Evolutionary conservation across 805 yeast genomes (phyloP).

Genomic region (Starmerella powellii): DNA sequence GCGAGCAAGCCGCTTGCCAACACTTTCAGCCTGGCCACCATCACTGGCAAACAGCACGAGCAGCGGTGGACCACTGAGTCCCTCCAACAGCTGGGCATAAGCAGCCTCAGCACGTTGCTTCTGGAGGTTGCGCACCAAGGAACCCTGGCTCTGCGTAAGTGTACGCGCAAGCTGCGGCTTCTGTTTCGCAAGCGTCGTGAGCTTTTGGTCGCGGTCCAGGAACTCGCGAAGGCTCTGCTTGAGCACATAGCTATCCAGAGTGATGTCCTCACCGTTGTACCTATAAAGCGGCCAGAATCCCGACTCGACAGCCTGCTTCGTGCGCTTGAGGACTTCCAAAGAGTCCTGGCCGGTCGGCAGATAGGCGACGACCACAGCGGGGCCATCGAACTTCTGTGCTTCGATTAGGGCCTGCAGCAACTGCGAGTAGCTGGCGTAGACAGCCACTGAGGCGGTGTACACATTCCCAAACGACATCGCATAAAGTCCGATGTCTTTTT

Average conservation of each 20-base stretch:
- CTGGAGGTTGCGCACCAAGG: constrained; percentile 48
- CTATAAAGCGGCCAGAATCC: constrained; percentile 97
- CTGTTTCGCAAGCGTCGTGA: constrained; percentile 59
- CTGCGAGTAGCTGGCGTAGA: constrained; percentile 88
- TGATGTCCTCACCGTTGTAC: constrained; percentile 55
- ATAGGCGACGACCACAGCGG: constrained; percentile 82
- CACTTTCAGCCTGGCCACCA: constrained; percentile 74
- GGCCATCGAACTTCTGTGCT: constrained; percentile 82
- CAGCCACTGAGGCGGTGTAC: constrained; percentile 89
- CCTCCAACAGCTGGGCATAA: constrained; percentile 63
- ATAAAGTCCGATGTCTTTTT: constrained; percentile 85
- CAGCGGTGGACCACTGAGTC: constrained; percentile 83
- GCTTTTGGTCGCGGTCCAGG: constrained; percentile 78
- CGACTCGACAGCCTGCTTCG: constrained; percentile 77
- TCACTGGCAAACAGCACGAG: constrained; percentile 81
- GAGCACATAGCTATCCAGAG: constrained; percentile 72
- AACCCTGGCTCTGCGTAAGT: constrained; percentile 50
- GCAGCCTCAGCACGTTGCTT: constrained; percentile 63
- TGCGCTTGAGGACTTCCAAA: constrained; percentile 65
- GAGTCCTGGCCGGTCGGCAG: constrained; percentile 64
- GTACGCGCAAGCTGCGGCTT: constrained; percentile 69
- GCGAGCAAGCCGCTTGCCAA: constrained; percentile 67
- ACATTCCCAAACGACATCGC: constrained; percentile 87
- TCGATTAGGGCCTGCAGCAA: constrained; percentile 77
- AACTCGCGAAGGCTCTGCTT: constrained; percentile 65